Base-by-base conservation (phyloP, 352 stramenopile species). In the Phytophthora agathidicida region DNA sequence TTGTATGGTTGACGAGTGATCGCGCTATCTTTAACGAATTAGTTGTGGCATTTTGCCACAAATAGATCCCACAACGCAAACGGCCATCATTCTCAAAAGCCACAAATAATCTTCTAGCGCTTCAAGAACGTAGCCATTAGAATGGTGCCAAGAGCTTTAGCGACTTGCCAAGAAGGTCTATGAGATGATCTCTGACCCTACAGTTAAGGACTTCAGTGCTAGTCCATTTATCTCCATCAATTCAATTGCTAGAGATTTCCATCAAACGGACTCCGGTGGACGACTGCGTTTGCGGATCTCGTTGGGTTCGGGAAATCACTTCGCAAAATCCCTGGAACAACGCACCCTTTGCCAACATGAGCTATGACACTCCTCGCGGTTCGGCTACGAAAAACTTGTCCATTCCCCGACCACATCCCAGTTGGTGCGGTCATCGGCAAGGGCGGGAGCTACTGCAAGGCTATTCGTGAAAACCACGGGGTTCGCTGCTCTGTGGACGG, bases 361-460 rank as follows among this genome's bases (percentile, higher is more conserved):
- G 38, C 23, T 68, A 31, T 13, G 46, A 36, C 3, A 16, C 13
- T 9, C 39, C 42, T 2, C 14, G 22, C 9, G 19, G 20, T 5
- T 58, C 24, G 7, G 20, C 14, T 47, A 57, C 27, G 2, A 77
- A 74, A 26, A 9, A 45, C 19, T 9, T 82, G 23, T 16, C 30
- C 0, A 80, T 83, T n/a, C n/a, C 67, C 73, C 0, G 36, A 66
- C 6, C 44, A 71, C 30, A 56, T 83, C 5, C 55, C 59, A n/a
- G 55, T 80, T 5, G 73, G 73, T 3, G 67, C 54, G 44, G 67
- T 83, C 27, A 83, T 83, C 31, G 73, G 70, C 17, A 77, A 71
- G 32, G 49, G 64, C 3, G 73, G 70, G 0, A 74, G 66, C 56
- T 64, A 67, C 30, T 75, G 68, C 38, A 79, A 75, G 30, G 50